Conservation (phyloP, 192 early-diverging fungal genomes). For the Linnemannia zychae region DNA sequence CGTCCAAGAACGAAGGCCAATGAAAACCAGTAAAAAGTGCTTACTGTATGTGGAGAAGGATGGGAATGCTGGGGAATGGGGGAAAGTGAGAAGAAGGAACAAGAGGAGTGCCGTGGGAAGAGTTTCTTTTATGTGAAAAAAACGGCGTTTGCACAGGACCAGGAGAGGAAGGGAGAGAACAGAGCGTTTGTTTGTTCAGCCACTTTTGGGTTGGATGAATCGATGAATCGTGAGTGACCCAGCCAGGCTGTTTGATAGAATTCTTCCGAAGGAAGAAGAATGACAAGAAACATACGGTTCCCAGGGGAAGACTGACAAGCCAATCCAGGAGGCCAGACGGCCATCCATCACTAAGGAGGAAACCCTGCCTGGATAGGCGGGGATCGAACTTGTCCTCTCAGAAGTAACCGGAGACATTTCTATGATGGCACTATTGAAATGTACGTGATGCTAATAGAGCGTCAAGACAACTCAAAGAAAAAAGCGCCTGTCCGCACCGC, state of each 20-base stretch:
- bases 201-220: not conserved
- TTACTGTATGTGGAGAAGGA: not conserved
- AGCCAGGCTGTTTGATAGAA: not conserved
- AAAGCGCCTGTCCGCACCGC: not conserved
- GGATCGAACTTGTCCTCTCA: not conserved
- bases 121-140: not conserved
- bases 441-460: not conserved
- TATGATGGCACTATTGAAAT: not conserved
- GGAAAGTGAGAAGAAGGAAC: constrained; percentile 2
- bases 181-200: constrained; percentile 7
- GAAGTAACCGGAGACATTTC: too few relatives aligned
- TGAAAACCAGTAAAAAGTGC: not conserved
- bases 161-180: too few relatives aligned
- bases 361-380: not conserved
- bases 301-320: not conserved
- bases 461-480: not conserved
- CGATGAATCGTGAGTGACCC: not conserved
- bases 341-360: not conserved
- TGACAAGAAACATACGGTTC: not conserved
- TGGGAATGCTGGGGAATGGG: not conserved
- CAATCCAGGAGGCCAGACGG: not conserved
- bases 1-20: too few relatives aligned
- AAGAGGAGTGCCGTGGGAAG: not conserved
- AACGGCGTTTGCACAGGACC: not conserved
- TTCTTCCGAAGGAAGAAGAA: not conserved